A percentile compares a stretch with the other conserved stretches of the same genome.
Evolutionary conservation across 208 protist genomes (phyloP).

Genomic region (Wallacemonas sp.): DNA sequence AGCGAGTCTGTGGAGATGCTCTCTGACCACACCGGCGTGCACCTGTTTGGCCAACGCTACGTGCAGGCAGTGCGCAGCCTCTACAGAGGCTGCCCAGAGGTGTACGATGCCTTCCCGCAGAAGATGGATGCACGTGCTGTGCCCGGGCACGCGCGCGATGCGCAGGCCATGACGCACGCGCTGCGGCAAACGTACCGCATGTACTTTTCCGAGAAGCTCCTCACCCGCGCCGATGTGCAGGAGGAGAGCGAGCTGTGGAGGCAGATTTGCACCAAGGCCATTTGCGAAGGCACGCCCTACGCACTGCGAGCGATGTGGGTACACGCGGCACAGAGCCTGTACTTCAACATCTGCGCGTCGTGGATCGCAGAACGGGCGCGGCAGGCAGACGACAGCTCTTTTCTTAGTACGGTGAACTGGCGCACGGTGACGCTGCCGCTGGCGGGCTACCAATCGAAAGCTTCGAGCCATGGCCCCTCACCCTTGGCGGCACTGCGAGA

Average conservation of each 20-base stretch:
- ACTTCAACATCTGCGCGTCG: constrained; percentile 74
- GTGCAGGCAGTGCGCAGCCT: constrained; percentile 52
- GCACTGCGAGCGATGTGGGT: constrained; percentile 71
- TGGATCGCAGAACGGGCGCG: constrained; percentile 15
- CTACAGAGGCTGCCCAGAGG: constrained; percentile 34
- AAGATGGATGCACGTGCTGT: constrained; percentile 63
- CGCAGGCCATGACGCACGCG: constrained; percentile 60
- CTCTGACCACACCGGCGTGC: constrained; percentile 71
- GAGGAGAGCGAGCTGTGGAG: constrained; percentile 41
- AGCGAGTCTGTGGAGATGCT: constrained; percentile 46
- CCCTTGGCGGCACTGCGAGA: background rate
- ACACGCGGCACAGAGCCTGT: constrained; percentile 74
- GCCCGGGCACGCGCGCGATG: constrained; percentile 48
- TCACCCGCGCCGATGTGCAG: constrained; percentile 40
- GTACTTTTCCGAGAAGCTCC: constrained; percentile 38
- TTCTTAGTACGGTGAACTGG: too few relatives aligned
- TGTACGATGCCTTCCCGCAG: constrained; percentile 65
- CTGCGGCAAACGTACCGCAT: constrained; percentile 62
- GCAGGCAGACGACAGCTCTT: too few relatives aligned
- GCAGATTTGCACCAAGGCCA: constrained; percentile 64
- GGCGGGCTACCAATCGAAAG: background rate
- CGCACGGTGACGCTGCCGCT: constrained; percentile 8
- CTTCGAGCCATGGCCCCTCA: background rate
- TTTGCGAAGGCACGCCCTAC: constrained; percentile 52
- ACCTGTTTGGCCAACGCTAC: constrained; percentile 62